Evolutionary conservation across 108 stramenopile genomes (phyloP), one percentile per base, ranked within the genome.

Genomic region (Chaetoceros tenuissimus): DNA sequence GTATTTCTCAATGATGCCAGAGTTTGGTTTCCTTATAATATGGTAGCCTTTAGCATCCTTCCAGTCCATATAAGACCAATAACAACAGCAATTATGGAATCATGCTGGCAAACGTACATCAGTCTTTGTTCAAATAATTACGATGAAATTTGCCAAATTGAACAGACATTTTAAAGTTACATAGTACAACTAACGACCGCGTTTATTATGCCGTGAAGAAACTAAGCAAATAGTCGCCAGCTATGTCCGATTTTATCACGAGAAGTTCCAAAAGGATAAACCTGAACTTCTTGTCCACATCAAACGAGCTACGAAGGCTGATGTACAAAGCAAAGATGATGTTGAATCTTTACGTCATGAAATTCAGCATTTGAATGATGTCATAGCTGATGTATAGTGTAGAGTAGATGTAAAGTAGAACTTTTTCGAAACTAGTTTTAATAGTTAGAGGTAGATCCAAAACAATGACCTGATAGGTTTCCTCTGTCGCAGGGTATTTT

Each of bases 191-290:
- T n/a, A n/a, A n/a, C n/a, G n/a, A n/a, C n/a, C n/a, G n/a, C n/a
- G n/a, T n/a, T n/a, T n/a, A n/a, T n/a, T n/a, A n/a, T n/a, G n/a
- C n/a, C n/a, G n/a, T n/a, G n/a, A n/a, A n/a, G n/a, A n/a, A n/a
- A n/a, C n/a, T n/a, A n/a, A n/a, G n/a, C n/a, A n/a, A n/a, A n/a
- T n/a, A n/a, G n/a, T n/a, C n/a, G n/a, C n/a, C n/a, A n/a, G n/a
- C n/a, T 81, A 70, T 50, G 75, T 85, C 45, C 72, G 80, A 0
- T 85, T 85, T 46, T 85, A 69, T 65, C 84, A 85, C 47, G 73
- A 81, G 48, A 77, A 85, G 28, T 85, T 85, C 59, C 80, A 85
- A 59, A 70, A 75, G 58, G 73, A 74, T 45, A 66, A 65, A 43
- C 84, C 84, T 2, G 78, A 85, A n/a, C 56, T 85, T 23, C 60